Base-by-base conservation (phyloP, 2,329 filamentous ascomycete species). In the Talaromyces sp. region DNA sequence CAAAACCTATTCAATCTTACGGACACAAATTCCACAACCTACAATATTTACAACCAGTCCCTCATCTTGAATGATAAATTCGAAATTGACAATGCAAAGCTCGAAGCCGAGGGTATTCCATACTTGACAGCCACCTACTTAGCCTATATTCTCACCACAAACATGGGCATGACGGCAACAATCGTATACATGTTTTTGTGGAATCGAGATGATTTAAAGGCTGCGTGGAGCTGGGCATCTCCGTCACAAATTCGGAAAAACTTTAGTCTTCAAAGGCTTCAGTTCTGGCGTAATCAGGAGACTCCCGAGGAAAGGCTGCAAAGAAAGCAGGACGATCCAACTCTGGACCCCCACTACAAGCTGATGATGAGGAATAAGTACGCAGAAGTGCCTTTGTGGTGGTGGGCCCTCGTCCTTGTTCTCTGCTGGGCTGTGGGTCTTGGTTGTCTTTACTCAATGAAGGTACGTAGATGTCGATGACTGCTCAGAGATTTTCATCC, bases 111-210 rank as follows among this genome's bases (percentile, higher is more conserved):
- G 50, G 81, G 82, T 8, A 66, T 80, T 6, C 82, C 83, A 0
- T 81, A 71, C 59, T 70, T 84, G 31, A 73, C 82, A 9, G 71
- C 76, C 0, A 72, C 76, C n/a, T 75, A 83, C 64, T 70, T 77
- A 13, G 64, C 73, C 7, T 77, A 80, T 64, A 71, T 83, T 14
- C 72, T 84, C 37, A 77, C 76, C 1, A 75, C 76, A 3, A 84
- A 84, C 67, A 75, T 82, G 68, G 80, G 77, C 3, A 73, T 82
- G 27, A 83, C 82, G 3, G 82, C 83, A 2, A 78, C 80, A 0
- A 71, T 85, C 19, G 74, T 77, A 2, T 80, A 84, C 64, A 78
- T 84, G 64, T 67, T 78, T 2, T 71, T 81, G 1, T 81, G 74
- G 74, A 75, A 79, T 57, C 74, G 66, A 57, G 69, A 75, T 16